These are phyloP conservation scores for Lipomyces kockii DNA, from an alignment of 805 yeast species.

Conservation along the genomic window DNA sequence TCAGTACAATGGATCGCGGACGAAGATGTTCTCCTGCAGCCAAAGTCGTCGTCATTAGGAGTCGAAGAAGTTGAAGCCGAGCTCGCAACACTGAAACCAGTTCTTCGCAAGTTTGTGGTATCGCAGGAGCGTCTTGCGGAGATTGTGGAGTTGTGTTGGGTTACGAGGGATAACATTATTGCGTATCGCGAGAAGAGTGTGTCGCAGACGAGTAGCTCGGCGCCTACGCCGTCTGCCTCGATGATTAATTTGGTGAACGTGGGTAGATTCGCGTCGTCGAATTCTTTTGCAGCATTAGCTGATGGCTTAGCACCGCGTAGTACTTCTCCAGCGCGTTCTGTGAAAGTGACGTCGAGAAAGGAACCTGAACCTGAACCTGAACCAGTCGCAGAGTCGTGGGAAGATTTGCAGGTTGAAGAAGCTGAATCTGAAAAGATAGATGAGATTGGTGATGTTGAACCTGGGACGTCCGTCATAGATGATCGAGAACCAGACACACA, in stretches of 20 bases:
- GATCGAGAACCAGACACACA: background rate
- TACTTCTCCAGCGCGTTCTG: background rate
- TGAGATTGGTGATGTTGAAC: background rate
- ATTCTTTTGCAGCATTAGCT: conserved; percentile 20
- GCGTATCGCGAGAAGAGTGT: conserved; percentile 29
- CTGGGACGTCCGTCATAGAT: background rate
- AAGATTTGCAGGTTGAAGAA: conserved; percentile 30
- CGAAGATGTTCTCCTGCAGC: conserved; percentile 33
- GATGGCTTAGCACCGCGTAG: conserved; percentile 3
- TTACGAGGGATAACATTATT: conserved; percentile 29
- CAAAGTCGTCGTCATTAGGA: conserved; percentile 14
- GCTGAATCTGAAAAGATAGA: conserved; percentile 1
- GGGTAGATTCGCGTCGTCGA: conserved; percentile 18
- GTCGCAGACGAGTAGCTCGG: conserved; percentile 14
- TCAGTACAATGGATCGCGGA: conserved; percentile 33
- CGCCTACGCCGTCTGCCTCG: conserved; percentile 10
- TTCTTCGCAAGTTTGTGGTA: conserved; percentile 11
- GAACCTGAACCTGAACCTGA: conserved; percentile 15
- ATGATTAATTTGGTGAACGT: background rate
- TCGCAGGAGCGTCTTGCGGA: conserved; percentile 17
- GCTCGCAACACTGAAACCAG: conserved; percentile 24
- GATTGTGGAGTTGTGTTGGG: conserved; percentile 33
- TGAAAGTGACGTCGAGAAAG: background rate
- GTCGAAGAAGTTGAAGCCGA: conserved; percentile 28
- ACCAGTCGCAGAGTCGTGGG: conserved; percentile 35